Evolutionary conservation across 495 filamentous ascomycete species (phyloP), one percentile per base, ranked within the genome.

Genomic region (Endocarpon pusillum): DNA sequence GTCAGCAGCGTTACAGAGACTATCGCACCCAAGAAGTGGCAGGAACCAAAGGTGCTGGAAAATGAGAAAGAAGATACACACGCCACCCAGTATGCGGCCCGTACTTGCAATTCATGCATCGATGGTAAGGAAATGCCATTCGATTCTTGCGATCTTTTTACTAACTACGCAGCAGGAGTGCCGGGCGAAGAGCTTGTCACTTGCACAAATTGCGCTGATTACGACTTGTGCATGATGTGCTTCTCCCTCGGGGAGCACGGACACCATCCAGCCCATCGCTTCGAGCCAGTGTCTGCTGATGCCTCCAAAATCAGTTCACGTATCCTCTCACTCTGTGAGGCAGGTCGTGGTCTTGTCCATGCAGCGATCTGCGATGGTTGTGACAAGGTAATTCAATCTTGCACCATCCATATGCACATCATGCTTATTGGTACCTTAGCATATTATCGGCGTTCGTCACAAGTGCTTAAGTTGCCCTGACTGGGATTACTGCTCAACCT

Each of bases 381-480:
- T 54, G 81, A 99, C 39, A 77, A 78, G 59, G 72, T 76, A 59
- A 40, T 44, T 45, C 26, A 7, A 28, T 25, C 24, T 33, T n/a
- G 7, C 17, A 9, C 25, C 10, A 17, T 4, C 8, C 22, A 4
- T 37, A 22, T 19, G 27, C 15, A 34, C 34, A 15, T 23, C 7
- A 28, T 25, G 21, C 52, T 62, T 53, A 64, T 32, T 20, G 15
- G 5, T 12, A 23, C 17, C 18, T 29, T 36, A 75, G 66, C 70
- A 67, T 45, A 91, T 97, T 45, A 66, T 69, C 47, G 89, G 89
- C 44, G 71, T 92, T 27, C 87, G 89, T 44, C 79, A 96, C 69
- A 99, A 99, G 67, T 99, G 89, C 59, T 64, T 94, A 42, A 75
- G 78, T 45, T 99, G 89, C 64, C 89, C 91, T 20, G 89, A 99